A percentile compares a stretch with the other conserved stretches of the same genome.
phyloP scores from a whole-genome alignment of 1,284 basidiomycete genomes.

The Ceratobasidium papillatum region DNA sequence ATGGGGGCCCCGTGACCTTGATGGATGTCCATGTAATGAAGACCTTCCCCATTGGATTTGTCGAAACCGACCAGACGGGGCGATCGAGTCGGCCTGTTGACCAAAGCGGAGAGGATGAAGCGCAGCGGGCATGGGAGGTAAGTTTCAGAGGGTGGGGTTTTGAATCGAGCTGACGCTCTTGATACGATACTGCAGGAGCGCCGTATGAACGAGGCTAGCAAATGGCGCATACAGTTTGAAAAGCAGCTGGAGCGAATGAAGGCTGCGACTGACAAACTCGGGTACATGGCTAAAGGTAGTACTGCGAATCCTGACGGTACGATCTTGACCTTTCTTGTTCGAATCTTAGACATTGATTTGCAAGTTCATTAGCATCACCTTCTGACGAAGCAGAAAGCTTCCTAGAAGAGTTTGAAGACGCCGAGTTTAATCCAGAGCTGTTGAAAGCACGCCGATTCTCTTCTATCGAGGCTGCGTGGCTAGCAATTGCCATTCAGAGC shows the following conservation, averaged over 20 bases:
- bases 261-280: conserved; percentile 65
- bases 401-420: conserved; percentile 70
- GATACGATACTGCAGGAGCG: conserved; percentile 55
- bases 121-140: conserved; percentile 69
- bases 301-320: conserved; percentile 58
- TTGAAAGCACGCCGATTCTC: conserved; percentile 52
- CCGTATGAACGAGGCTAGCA: conserved; percentile 63
- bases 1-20: conserved; percentile 81
- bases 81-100: conserved; percentile 66
- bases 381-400: conserved; percentile 70
- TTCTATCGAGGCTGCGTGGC: conserved; percentile 61
- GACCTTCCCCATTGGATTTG: conserved; percentile 56
- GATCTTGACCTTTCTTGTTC: conserved; percentile 42
- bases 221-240: conserved; percentile 64
- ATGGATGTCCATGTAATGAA: conserved; percentile 82
- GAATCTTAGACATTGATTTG: conserved; percentile 13
- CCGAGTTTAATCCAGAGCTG: conserved; percentile 51
- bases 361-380: conserved; percentile 55
- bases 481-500: conserved; percentile 65
- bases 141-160: conserved; percentile 43
- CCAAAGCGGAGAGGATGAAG: conserved; percentile 72
- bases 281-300: conserved; percentile 59
- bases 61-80: conserved; percentile 52
- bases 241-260: conserved; percentile 60
- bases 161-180: neutral